Evolutionary conservation across 345 rosid species (phyloP), one percentile per base, ranked within the genome.

Genomic region (Lepidium aucheri): DNA sequence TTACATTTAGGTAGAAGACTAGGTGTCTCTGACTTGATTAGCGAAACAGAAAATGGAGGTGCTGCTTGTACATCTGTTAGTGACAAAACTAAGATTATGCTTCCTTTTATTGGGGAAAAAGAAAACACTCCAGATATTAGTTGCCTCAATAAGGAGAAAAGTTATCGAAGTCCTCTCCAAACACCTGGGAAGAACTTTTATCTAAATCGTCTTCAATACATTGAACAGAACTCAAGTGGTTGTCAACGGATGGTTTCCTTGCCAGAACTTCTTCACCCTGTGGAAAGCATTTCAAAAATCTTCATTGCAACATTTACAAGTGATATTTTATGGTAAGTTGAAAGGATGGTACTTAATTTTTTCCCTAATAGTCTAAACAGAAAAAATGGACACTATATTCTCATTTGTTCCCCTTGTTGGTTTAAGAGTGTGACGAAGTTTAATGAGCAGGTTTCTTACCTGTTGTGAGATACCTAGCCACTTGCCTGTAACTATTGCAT

Each of bases 241-340:
- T 57, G 52, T 65, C 67, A 76, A 56, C 68, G 79, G 61, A 74
- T 62, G 59, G 73, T 87, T 73, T 87, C 96, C 43, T 78, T 92
- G 74, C 81, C 78, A 30, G 96, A 87, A 69, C 95, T 92, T 80
- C 80, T 92, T 49, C 50, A 82, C 75, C 98, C 95, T 43, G 74
- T 86, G 52, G 80, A 82, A 52, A 85, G 65, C 77, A 84, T 92
- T 72, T 70, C 69, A 9, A 76, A 73, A 56, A 82, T 92, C 33
- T 92, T 92, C 70, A 74, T 86, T 77, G 96, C 98, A 6, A 89
- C 98, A 20, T 92, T 92, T 77, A 92, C 96, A 0, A 80, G 87
- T 54, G 98, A 92, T 75, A 73, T 92, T 56, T 63, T 55, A 72
- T 89, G 98, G 98, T 89, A 81, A 28, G 70, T 59, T 41, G 2